Evolutionary conservation across 257 asterid species (phyloP).

Genomic region (Rehmannia glutinosa): DNA sequence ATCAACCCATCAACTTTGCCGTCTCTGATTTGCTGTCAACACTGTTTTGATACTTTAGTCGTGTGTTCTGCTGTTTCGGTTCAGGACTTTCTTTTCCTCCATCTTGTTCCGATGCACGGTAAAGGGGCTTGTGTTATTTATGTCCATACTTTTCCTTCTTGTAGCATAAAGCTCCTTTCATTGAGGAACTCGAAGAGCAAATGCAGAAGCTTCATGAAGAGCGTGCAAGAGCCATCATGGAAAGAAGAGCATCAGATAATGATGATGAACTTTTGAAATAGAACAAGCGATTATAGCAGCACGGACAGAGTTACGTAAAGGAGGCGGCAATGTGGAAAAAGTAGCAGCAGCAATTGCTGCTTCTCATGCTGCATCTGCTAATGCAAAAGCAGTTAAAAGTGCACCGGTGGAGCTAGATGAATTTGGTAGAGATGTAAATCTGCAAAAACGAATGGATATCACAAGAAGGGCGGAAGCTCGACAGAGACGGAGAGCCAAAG

Average conservation of each 20-base stretch:
- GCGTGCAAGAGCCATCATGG: slow-evolving; percentile 69
- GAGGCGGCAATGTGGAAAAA: slow-evolving; percentile 46
- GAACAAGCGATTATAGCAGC: slow-evolving; percentile 76
- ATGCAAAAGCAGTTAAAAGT: slow-evolving; percentile 50
- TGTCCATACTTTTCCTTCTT: slow-evolving; percentile 8
- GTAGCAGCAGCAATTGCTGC: slow-evolving; percentile 64
- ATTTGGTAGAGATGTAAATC: slow-evolving; percentile 77
- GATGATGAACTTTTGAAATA: slow-evolving; percentile 76
- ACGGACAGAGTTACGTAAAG: slow-evolving; percentile 53
- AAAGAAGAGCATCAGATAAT: slow-evolving; percentile 81
- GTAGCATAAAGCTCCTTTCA: slow-evolving; percentile 92
- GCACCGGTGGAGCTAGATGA: slow-evolving; percentile 82
- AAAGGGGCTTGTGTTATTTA: slow-evolving; percentile 6
- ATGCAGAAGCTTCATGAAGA: slow-evolving; percentile 85
- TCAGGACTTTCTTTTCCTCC: neutral
- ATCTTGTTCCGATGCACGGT: neutral
- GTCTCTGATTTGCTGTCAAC: neutral
- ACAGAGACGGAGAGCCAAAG: slow-evolving; percentile 53
- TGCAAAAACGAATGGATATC: slow-evolving; percentile 75
- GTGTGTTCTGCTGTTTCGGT: neutral
- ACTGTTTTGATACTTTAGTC: neutral
- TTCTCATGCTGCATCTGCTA: slow-evolving; percentile 56
- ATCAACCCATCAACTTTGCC: neutral
- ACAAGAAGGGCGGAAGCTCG: slow-evolving; percentile 74
- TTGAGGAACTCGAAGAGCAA: slow-evolving; percentile 94